Conservation (phyloP, 2,329 filamentous ascomycete species). For the Sphaceloma murrayae region DNA sequence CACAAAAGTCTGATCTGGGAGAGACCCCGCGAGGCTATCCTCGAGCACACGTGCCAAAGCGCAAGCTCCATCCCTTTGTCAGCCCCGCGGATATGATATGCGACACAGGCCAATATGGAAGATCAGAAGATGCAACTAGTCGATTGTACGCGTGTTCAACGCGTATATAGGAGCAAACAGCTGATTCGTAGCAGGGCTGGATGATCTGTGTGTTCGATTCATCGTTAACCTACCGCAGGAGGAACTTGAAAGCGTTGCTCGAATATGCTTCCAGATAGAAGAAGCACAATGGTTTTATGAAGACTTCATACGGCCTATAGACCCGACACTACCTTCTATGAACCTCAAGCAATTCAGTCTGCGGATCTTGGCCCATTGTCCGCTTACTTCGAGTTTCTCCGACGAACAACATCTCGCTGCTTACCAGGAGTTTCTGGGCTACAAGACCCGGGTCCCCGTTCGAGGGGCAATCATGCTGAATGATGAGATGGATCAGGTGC, state of each 20-base stretch:
- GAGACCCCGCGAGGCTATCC: too few relatives aligned
- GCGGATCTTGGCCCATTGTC: constrained; percentile 88
- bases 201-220: constrained; percentile 96
- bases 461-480: constrained; percentile 90
- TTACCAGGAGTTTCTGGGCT: constrained; percentile 84
- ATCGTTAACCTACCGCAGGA: constrained; percentile 92
- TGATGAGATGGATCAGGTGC: constrained; percentile 81
- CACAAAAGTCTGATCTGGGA: not conserved
- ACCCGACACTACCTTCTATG: constrained; percentile 76
- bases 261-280: constrained; percentile 97
- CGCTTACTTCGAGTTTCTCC: constrained; percentile 72
- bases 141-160: constrained; percentile 57
- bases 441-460: constrained; percentile 91
- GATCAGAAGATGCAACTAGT: constrained; percentile 74
- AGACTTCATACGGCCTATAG: constrained; percentile 89
- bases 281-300: constrained; percentile 99
- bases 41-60: too few relatives aligned
- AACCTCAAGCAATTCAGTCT: constrained; percentile 76
- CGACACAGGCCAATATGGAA: constrained; percentile 56
- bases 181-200: constrained; percentile 56
- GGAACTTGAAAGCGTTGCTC: constrained; percentile 79
- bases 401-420: constrained; percentile 68
- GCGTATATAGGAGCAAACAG: not conserved
- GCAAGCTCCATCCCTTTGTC: not conserved
- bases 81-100: constrained; percentile 48